phyloP scores from a whole-genome alignment of 495 filamentous ascomycete species.

The Daldinia bambusicola region DNA sequence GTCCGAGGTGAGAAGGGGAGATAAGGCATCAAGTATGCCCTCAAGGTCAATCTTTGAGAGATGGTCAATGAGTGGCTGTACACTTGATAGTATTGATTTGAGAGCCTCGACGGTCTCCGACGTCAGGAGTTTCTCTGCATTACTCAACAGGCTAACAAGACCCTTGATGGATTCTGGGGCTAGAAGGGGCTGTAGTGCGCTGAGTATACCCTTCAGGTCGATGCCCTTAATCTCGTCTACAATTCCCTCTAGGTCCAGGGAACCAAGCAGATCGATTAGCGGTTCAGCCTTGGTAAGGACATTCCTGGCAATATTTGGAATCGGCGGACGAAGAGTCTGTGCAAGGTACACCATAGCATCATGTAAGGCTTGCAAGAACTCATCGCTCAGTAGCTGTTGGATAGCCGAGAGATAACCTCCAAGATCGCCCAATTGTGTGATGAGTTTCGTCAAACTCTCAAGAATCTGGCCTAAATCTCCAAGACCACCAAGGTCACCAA shows the following conservation, averaged over 20 bases:
- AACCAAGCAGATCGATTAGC: slow-evolving; percentile 44
- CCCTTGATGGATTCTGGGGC: slow-evolving; percentile 54
- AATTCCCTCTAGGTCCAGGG: slow-evolving; percentile 48
- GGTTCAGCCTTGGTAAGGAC: slow-evolving; percentile 48
- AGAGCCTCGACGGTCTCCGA: slow-evolving; percentile 55
- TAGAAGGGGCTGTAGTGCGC: slow-evolving; percentile 55
- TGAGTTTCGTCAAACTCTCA: slow-evolving; percentile 40
- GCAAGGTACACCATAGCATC: slow-evolving; percentile 51
- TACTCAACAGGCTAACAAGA: slow-evolving; percentile 57
- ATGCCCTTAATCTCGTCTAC: slow-evolving; percentile 48
- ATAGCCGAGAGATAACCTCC: slow-evolving; percentile 42
- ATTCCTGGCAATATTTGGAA: slow-evolving; percentile 41
- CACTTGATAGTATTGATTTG: slow-evolving; percentile 41
- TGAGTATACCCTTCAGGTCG: slow-evolving; percentile 58
- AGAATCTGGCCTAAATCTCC: slow-evolving; percentile 45
- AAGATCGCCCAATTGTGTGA: slow-evolving; percentile 35
- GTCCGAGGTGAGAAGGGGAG: slow-evolving; percentile 50
- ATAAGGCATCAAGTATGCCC: slow-evolving; percentile 37
- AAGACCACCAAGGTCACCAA: slow-evolving; percentile 42
- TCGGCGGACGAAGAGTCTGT: slow-evolving; percentile 47
- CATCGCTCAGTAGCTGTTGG: slow-evolving; percentile 42
- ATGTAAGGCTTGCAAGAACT: slow-evolving; percentile 48
- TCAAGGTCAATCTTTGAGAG: slow-evolving; percentile 42
- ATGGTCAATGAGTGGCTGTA: slow-evolving; percentile 43
- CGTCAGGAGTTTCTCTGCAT: slow-evolving; percentile 54